Percentiles rank a stretch among this genome's conserved stretches.
phyloP scores from a whole-genome alignment of 768 basidiomycete genomes.

The Rhizopogon sp. region DNA sequence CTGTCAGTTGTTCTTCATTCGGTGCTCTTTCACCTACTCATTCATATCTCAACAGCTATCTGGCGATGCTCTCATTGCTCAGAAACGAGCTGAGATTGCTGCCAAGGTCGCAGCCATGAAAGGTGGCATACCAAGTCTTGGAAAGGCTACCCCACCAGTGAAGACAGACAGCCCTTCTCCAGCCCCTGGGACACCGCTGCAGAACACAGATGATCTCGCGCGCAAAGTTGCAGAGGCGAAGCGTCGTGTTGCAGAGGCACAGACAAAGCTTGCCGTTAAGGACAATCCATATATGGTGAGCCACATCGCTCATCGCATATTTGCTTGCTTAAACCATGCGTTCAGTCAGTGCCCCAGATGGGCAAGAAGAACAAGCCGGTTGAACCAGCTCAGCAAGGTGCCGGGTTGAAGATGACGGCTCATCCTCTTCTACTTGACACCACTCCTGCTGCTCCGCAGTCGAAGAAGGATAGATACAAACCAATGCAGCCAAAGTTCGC shows the following conservation, averaged over 20 bases:
- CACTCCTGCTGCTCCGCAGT: constrained; percentile 48
- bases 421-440: constrained; percentile 80
- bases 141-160: constrained; percentile 12
- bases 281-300: constrained; percentile 87
- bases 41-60: constrained; percentile 31
- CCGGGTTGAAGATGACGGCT: constrained; percentile 85
- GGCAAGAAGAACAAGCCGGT: constrained; percentile 50
- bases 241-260: constrained; percentile 76
- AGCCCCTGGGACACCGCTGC: constrained; percentile 33
- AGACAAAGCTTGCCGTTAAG: constrained; percentile 66
- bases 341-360: constrained; percentile 48
- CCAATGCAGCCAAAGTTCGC: constrained; percentile 99
- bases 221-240: constrained; percentile 82
- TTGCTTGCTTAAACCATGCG: not conserved
- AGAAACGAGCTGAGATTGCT: constrained; percentile 79
- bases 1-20: constrained; percentile 33
- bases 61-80: constrained; percentile 67
- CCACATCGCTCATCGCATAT: constrained; percentile 1
- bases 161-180: constrained; percentile 29
- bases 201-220: constrained; percentile 57
- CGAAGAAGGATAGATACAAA: constrained; percentile 90
- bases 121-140: constrained; percentile 29
- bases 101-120: constrained; percentile 82
- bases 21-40: not conserved
- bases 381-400: constrained; percentile 71